Evolutionary conservation across 257 asterid genomes (phyloP).

Genomic region (Fraxinus cuspidata): DNA sequence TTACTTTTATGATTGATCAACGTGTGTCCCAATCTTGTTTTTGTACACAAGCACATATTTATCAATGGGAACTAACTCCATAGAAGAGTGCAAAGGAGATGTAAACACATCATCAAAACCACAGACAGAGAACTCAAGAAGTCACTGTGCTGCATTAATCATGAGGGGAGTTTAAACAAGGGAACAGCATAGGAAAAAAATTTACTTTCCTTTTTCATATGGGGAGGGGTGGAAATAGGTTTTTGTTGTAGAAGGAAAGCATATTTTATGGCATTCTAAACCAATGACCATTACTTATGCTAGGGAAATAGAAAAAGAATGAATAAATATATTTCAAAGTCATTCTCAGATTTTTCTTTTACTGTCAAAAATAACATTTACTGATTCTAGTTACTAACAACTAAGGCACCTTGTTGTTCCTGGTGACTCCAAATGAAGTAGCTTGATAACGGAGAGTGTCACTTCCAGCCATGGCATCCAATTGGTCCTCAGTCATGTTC

Average conservation of each 20-base stretch:
- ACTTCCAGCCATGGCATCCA: conserved; percentile 99
- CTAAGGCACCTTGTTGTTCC: conserved; percentile 80
- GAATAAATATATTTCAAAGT: not conserved
- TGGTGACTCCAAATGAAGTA: conserved; percentile 86
- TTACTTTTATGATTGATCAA: not conserved
- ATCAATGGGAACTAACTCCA: not conserved
- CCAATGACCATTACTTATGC: not conserved
- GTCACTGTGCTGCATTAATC: conserved; percentile 1
- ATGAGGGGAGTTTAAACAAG: not conserved
- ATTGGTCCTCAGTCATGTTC: conserved; percentile 98
- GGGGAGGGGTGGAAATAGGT: not conserved
- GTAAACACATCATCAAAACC: not conserved
- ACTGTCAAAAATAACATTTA: not conserved
- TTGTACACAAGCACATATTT: not conserved
- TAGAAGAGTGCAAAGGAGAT: not conserved
- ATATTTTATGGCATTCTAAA: not conserved
- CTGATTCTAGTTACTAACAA: not conserved
- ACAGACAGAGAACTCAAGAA: not conserved
- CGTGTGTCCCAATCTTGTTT: not conserved
- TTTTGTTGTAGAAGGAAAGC: not conserved
- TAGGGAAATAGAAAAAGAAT: not conserved
- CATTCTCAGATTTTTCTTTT: not conserved
- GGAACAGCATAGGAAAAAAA: not conserved
- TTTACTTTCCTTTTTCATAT: not conserved
- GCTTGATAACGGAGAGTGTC: conserved; percentile 99